Conservation (phyloP, 176 grass and related monocot genomes). For the Eleusine indica region DNA sequence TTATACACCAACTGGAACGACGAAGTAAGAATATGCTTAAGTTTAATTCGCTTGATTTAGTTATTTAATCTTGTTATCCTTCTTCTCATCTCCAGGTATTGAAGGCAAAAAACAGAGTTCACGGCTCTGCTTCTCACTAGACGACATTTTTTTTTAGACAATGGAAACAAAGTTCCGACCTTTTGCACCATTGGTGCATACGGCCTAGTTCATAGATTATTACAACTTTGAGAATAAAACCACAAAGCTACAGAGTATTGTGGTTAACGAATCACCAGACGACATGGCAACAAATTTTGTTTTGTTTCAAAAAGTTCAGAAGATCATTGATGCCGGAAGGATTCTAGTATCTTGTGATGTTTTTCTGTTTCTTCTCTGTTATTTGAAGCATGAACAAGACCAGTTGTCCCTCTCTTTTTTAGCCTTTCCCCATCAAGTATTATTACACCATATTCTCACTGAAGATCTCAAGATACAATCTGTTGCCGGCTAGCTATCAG, state of each 20-base stretch:
- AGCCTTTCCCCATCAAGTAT: not conserved
- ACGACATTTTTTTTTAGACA: no score
- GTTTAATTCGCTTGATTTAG: not conserved
- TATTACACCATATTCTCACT: not conserved
- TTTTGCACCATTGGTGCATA: no score
- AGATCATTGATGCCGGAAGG: not conserved
- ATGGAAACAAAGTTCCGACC: no score
- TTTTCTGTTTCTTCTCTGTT: not conserved
- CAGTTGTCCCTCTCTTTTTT: not conserved
- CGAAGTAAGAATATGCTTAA: not conserved
- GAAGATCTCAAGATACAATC: not conserved
- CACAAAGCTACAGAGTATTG: no score
- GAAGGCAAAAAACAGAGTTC: not conserved
- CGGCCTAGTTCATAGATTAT: no score
- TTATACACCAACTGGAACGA: conserved; percentile 6
- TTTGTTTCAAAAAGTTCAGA: not conserved
- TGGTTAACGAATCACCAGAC: not conserved
- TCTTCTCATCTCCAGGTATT: not conserved
- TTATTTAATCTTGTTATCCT: not conserved
- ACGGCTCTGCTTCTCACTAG: not conserved
- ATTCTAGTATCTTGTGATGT: not conserved
- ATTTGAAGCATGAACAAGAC: not conserved
- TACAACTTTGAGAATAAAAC: no score
- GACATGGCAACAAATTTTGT: not conserved
- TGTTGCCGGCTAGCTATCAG: not conserved